Evolutionary conservation across 1,284 basidiomycete genomes (phyloP).

Genomic region (Stygiomarasmius scandens): DNA sequence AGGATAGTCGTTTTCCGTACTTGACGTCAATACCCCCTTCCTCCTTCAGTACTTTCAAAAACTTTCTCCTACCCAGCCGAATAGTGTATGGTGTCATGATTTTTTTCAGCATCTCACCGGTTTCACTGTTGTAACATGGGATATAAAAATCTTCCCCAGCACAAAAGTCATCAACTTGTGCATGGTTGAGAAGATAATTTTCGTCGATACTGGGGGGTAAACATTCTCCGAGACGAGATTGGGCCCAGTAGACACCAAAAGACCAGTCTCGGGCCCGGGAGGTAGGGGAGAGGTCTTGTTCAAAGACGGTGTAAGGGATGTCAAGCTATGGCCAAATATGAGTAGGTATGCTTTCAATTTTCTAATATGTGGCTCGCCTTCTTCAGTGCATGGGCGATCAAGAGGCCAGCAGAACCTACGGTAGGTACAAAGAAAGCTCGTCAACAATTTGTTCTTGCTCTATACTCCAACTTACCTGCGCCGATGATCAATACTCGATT

Average conservation of each 20-base stretch:
- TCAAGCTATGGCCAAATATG: not conserved
- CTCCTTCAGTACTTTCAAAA: not conserved
- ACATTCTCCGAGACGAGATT: constrained; percentile 1
- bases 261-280: constrained; percentile 7
- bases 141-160: not conserved
- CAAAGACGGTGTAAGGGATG: constrained; percentile 4
- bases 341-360: too few relatives aligned
- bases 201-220: constrained; percentile 1
- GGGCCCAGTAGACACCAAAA: constrained; percentile 9
- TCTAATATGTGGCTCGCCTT: not conserved
- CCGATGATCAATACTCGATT: too few relatives aligned
- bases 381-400: constrained; percentile 7
- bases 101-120: not conserved
- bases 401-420: constrained; percentile 4
- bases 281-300: constrained; percentile 3
- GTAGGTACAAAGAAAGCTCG: too few relatives aligned
- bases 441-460: too few relatives aligned
- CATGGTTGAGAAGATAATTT: not conserved
- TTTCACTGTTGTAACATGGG: constrained; percentile 7
- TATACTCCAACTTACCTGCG: too few relatives aligned
- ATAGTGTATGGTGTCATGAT: not conserved
- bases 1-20: constrained; percentile 6
- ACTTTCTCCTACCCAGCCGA: constrained; percentile 1
- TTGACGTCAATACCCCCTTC: too few relatives aligned
- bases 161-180: not conserved